phyloP scores from a whole-genome alignment of 2,329 filamentous ascomycete genomes.

The Xylaria sp. region DNA sequence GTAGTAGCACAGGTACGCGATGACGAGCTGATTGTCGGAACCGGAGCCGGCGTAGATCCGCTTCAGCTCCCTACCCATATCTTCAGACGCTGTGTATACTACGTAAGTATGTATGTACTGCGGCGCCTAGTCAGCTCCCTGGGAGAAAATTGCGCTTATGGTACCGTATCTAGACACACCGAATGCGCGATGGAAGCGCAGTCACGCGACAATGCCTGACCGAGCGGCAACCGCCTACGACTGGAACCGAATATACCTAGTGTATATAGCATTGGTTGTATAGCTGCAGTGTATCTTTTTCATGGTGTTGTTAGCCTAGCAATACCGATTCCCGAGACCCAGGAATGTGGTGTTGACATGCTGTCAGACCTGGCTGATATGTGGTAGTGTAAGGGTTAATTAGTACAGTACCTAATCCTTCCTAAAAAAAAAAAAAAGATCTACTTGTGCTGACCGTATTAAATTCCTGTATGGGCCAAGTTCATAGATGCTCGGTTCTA shows the following conservation, averaged over 20 bases:
- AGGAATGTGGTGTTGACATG: neutral
- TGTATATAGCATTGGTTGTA: conserved; percentile 4
- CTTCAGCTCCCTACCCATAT: conserved; percentile 10
- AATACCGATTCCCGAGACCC: conserved; percentile 9
- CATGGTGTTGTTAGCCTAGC: neutral
- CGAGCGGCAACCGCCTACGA: neutral
- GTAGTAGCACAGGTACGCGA: neutral
- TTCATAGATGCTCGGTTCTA: no score
- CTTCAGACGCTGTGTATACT: neutral
- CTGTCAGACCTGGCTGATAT: neutral
- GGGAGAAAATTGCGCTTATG: neutral
- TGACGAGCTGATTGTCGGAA: conserved; percentile 22
- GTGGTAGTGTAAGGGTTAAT: neutral
- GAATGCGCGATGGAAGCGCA: neutral
- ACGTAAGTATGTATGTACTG: neutral
- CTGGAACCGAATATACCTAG: neutral
- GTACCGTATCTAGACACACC: neutral
- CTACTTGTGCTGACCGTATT: neutral
- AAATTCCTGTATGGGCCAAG: neutral
- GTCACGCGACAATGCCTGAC: conserved; percentile 3
- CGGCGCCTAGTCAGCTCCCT: neutral
- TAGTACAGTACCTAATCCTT: conserved; percentile 13
- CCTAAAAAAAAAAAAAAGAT: neutral
- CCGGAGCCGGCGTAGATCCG: neutral
- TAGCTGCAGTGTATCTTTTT: conserved; percentile 8